Evolutionary conservation across 2,329 filamentous ascomycete genomes (phyloP).

Genomic region (Verticillium albo-atrum): DNA sequence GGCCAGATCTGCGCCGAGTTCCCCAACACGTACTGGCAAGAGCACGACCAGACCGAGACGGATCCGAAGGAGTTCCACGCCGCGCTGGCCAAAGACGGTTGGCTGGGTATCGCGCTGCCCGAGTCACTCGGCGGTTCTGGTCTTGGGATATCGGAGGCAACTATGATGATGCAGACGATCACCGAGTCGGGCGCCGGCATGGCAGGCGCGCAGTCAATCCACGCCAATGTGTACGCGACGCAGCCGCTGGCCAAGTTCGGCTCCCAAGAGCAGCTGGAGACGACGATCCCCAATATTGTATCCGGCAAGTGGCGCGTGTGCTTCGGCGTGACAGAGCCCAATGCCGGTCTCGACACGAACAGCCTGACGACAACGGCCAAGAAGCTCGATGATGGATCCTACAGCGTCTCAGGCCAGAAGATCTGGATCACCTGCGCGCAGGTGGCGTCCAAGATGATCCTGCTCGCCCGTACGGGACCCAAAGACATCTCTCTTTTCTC

Average conservation of each 20-base stretch:
- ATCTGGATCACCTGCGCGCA: conserved; percentile 89
- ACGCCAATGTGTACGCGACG: conserved; percentile 69
- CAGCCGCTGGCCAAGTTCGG: conserved; percentile 73
- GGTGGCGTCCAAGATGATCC: conserved; percentile 77
- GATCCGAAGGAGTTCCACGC: conserved; percentile 75
- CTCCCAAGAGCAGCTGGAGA: conserved; percentile 56
- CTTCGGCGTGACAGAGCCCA: conserved; percentile 82
- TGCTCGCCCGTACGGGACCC: conserved; percentile 72
- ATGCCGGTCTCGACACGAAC: conserved; percentile 74
- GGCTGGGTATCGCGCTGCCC: conserved; percentile 76
- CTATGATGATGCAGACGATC: conserved; percentile 84
- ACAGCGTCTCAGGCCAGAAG: conserved; percentile 72
- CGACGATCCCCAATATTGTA: conserved; percentile 67
- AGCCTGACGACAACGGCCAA: conserved; percentile 62
- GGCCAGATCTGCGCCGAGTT: conserved; percentile 65
- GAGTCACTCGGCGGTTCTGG: conserved; percentile 71
- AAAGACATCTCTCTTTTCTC: conserved; percentile 78
- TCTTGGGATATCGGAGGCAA: conserved; percentile 74
- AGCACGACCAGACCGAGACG: conserved; percentile 63
- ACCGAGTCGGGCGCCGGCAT: conserved; percentile 76
- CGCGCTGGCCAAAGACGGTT: conserved; percentile 69
- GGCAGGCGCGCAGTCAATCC: conserved; percentile 60
- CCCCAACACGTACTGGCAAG: conserved; percentile 72
- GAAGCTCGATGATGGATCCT: conserved; percentile 49
- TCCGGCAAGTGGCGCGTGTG: conserved; percentile 68